Percentiles rank a stretch among this genome's conserved stretches.
Conservation (phyloP, 2,329 filamentous ascomycete genomes). For the Remersonia thermophila region DNA sequence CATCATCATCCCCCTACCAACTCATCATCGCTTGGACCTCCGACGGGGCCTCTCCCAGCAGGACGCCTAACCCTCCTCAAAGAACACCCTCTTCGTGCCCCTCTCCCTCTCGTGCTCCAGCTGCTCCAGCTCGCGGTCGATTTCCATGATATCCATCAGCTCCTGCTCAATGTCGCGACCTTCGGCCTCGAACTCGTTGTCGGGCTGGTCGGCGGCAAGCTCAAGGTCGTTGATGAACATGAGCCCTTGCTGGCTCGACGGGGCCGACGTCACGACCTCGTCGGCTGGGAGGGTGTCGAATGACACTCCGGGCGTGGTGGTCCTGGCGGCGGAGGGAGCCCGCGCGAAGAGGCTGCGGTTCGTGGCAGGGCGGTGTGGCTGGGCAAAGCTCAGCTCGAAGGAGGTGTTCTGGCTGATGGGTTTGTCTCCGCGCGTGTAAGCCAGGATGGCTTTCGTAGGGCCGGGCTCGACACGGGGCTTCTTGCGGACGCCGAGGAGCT, state of each 20-base stretch:
- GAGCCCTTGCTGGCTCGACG: slow-evolving; percentile 23
- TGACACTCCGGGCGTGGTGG: no score
- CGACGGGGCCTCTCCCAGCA: no score
- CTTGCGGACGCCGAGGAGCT: slow-evolving; percentile 28
- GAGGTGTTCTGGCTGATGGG: slow-evolving; percentile 26
- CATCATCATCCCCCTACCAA: slow-evolving; percentile 1
- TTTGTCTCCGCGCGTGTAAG: slow-evolving; percentile 35
- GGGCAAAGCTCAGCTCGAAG: slow-evolving; percentile 39
- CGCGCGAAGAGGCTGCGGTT: slow-evolving; percentile 24
- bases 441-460: slow-evolving; percentile 40
- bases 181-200: slow-evolving; percentile 34
- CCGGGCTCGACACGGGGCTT: slow-evolving; percentile 18
- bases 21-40: no score
- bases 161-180: slow-evolving; percentile 44
- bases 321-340: no score
- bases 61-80: slow-evolving; percentile 29
- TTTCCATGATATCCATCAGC: slow-evolving; percentile 54
- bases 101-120: slow-evolving; percentile 39
- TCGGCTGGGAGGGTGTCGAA: slow-evolving; percentile 16
- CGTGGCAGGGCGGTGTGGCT: slow-evolving; percentile 14
- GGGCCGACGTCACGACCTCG: slow-evolving; percentile 15
- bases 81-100: slow-evolving; percentile 40
- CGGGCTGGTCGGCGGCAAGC: slow-evolving; percentile 39
- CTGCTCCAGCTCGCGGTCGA: slow-evolving; percentile 45
- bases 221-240: slow-evolving; percentile 39